Evolutionary conservation across 352 stramenopile species (phyloP), one percentile per base, ranked within the genome.

Genomic region (Phytophthora boehmeriae): DNA sequence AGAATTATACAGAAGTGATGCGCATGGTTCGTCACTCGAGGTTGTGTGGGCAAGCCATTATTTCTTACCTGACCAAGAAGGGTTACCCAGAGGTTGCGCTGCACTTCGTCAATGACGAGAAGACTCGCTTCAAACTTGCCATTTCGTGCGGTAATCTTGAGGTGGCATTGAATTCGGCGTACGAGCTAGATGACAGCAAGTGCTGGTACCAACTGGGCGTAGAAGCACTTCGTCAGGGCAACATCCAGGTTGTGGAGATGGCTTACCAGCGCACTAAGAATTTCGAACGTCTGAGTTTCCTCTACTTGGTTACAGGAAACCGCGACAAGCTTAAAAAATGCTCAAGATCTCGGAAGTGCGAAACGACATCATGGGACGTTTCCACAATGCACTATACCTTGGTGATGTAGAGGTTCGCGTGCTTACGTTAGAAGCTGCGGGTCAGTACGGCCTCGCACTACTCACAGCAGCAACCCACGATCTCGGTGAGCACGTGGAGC

Each of bases 301-400:
- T 99, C 28, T 99, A 99, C 80, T 82, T 99, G 16, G 91, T 99
- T 39, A 99, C 97, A 44, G 98, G 98, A 53, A 98, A 99, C 78
- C 97, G 88, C 36, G 97, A 99, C 59, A 99, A 99, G 80, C 88
- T 99, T 10, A 88, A 95, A 62, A 99, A 99, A 99, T 99, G 97
- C 86, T 99, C 55, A 99, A 99, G 78, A 99, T 99, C 49, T 95
- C 97, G 4, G 96, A 99, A 73, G 97, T 99, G 71, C 89, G 97
- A 52, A 92, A 96, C 61, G 97, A 99, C 71, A 97, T 98, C 58
- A 99, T 99, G 97, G 96, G 92, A 22, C 92, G 96, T 45, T 99
- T 99, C 76, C 97, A 99, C 83, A 99, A 99, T 76, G 95, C 97
- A 5, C 78, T 99, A 8, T 98, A 99, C 63, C 83, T 99, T 23